Evolutionary conservation across 1,284 basidiomycete genomes (phyloP), one percentile per base, ranked within the genome.

Genomic region (Trichosporon coremiiforme): DNA sequence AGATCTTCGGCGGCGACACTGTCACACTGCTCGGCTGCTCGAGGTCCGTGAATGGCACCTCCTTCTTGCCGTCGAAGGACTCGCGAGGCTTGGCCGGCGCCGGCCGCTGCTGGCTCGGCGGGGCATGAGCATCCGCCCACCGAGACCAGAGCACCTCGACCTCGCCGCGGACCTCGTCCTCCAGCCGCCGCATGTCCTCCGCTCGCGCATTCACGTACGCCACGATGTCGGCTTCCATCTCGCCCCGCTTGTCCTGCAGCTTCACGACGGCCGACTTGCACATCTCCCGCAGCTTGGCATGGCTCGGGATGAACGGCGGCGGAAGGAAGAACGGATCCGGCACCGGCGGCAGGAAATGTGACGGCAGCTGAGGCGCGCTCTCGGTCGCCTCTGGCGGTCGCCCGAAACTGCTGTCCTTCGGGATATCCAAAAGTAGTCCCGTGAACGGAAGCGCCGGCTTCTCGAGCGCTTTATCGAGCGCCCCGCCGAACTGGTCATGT

Each of bases 301-400:
- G 74, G 74, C 80, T 69, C 78, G 86, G 79, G 75, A 85, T 81
- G 83, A 87, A 82, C 68, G 81, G 76, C 66, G 84, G 77, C 67
- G 84, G 76, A 47, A 84, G 75, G 81, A 85, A 85, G 80, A 83
- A 82, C 53, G 80, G 82, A 65, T 83, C 83, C 17, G 77, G 78
- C 12, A 80, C 70, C 1, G 76, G 76, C 0, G 81, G 77, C 45
- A 80, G 70, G 38, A 73, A 65, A 25, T 65, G 31, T 36, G 57
- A 60, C 7, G 57, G 71, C 25, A 12, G 45, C 22, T 35, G 31
- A 3, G 33, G 35, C 9, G 45, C 76, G 67, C 75, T 76, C 57
- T 76, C 78, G 22, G 64, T 55, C 6, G 60, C 57, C 12, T 55
- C 13, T 12, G 71, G 74, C 12, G 71, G 73, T 17, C 74, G 66